phyloP scores from a whole-genome alignment of 2,329 filamentous ascomycete species.

The Cercospora sp. region DNA sequence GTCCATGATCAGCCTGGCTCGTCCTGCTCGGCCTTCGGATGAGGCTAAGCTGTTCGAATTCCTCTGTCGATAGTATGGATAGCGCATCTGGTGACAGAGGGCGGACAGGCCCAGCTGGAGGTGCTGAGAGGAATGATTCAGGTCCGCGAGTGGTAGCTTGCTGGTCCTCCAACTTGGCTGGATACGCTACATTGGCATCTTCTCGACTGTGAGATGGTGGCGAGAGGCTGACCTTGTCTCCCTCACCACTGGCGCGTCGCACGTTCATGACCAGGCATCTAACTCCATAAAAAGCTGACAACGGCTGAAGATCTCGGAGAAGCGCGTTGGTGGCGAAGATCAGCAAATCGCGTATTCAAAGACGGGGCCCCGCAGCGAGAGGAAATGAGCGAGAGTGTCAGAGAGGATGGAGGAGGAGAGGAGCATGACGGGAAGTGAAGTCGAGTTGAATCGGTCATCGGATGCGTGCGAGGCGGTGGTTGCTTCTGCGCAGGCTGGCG shows the following conservation, averaged over 20 bases:
- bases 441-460: neutral
- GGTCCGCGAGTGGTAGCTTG: neutral
- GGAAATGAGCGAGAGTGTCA: neutral
- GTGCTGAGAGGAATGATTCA: constrained; percentile 33
- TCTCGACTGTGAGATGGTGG: neutral
- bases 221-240: constrained; percentile 6
- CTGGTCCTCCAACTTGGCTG: neutral
- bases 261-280: constrained; percentile 10
- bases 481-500: neutral
- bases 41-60: constrained; percentile 35
- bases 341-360: neutral
- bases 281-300: neutral
- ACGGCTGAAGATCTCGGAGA: neutral
- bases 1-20: neutral
- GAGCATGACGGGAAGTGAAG: neutral
- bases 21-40: constrained; percentile 14
- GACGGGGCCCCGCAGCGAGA: neutral
- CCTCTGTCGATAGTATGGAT: constrained; percentile 42
- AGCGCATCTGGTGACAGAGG: constrained; percentile 48
- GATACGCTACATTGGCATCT: neutral
- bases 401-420: neutral
- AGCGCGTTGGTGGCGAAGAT: neutral
- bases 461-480: neutral
- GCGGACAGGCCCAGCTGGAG: constrained; percentile 36
- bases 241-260: constrained; percentile 2